A percentile compares a stretch with the other conserved stretches of the same genome.
Evolutionary conservation across 306 rosid species (phyloP).

Genomic region (Alnus rubra): DNA sequence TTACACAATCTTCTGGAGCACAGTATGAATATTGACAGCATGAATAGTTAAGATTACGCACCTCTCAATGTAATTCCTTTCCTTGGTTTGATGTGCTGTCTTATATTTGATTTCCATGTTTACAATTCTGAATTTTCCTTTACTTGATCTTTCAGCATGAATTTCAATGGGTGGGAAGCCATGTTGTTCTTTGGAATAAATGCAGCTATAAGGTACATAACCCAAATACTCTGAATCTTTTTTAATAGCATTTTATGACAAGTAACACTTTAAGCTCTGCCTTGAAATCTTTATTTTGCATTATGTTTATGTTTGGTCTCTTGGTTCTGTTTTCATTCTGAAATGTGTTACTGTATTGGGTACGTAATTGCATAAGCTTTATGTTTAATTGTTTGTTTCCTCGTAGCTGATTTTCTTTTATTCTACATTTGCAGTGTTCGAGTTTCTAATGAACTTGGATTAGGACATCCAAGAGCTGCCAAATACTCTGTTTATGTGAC

Average conservation of each 20-base stretch:
- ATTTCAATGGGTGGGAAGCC: constrained; percentile 70
- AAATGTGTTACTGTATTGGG: too few species aligned
- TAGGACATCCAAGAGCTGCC: constrained; percentile 71
- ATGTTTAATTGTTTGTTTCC: too few species aligned
- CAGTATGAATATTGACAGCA: not conserved
- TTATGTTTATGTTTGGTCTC: too few species aligned
- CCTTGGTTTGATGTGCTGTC: not conserved
- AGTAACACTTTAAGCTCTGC: constrained; percentile 9
- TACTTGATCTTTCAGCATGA: constrained; percentile 57
- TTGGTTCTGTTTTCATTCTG: too few species aligned
- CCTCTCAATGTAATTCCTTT: constrained; percentile 6
- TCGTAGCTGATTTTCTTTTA: not conserved
- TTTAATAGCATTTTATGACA: constrained; percentile 5
- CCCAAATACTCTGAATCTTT: constrained; percentile 2
- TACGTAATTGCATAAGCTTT: too few species aligned
- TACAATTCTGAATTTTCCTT: constrained; percentile 10
- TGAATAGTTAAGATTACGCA: not conserved
- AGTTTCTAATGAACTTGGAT: constrained; percentile 76
- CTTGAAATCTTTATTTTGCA: too few species aligned
- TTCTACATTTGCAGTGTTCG: constrained; percentile 42
- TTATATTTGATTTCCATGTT: not conserved
- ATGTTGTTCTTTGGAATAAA: constrained; percentile 87
- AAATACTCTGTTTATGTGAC: constrained; percentile 74
- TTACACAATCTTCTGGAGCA: not conserved
- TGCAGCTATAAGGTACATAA: constrained; percentile 78